phyloP scores from a whole-genome alignment of 2,329 filamentous ascomycete genomes.

The Akanthomyces uredinophilus region DNA sequence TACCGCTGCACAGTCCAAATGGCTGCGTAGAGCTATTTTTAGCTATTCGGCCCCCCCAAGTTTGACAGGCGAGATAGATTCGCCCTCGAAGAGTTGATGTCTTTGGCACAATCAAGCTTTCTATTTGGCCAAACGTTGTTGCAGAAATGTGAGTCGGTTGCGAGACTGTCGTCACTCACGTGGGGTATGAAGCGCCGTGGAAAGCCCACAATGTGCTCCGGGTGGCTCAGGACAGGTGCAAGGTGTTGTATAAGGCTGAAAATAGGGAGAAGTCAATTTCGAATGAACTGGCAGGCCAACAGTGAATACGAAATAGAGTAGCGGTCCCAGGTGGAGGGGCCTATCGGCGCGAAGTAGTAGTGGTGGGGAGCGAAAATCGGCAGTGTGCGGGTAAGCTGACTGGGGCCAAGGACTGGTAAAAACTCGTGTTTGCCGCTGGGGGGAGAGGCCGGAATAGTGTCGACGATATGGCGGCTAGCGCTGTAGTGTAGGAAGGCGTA shows the following conservation, averaged over 20 bases:
- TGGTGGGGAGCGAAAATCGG: slow-evolving; percentile 14
- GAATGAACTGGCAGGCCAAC: background rate
- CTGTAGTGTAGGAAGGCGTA: background rate
- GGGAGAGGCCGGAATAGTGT: background rate
- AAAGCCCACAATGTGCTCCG: background rate
- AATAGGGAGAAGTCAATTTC: background rate
- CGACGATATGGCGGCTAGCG: background rate
- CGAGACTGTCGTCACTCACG: background rate
- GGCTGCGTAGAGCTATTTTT: background rate
- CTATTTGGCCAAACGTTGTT: background rate
- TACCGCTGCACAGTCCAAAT: background rate
- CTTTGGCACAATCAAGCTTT: background rate
- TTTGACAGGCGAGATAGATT: background rate
- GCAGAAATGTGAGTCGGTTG: background rate
- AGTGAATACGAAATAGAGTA: slow-evolving; percentile 3
- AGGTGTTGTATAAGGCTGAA: background rate
- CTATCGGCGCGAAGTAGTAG: slow-evolving; percentile 1
- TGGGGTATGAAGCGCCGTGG: background rate
- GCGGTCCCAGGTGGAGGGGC: background rate
- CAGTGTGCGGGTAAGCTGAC: slow-evolving; percentile 12
- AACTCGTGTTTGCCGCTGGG: background rate
- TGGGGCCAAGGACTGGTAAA: background rate
- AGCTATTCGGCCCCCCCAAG: background rate
- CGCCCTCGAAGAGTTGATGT: background rate
- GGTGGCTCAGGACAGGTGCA: background rate